A percentile compares a stretch with the other conserved stretches of the same genome.
Conservation (phyloP, 1,139 yeast genomes). For the Lodderomyces oxycetoniae region DNA sequence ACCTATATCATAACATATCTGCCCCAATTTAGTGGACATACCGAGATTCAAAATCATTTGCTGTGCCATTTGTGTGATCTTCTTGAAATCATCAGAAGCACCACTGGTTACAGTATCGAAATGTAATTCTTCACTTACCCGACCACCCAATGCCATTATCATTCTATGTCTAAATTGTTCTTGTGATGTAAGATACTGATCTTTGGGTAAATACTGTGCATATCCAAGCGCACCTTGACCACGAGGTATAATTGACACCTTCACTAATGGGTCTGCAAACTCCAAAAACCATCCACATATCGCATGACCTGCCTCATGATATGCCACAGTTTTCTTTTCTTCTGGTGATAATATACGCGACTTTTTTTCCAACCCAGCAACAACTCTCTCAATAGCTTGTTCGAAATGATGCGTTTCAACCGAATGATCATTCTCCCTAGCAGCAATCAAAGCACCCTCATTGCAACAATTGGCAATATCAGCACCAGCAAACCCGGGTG, state of each 20-base stretch:
- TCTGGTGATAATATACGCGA: constrained; percentile 62
- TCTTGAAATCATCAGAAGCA: constrained; percentile 77
- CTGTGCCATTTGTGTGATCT: constrained; percentile 72
- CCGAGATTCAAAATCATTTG: constrained; percentile 74
- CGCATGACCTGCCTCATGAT: constrained; percentile 83
- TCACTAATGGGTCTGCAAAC: constrained; percentile 70
- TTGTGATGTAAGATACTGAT: constrained; percentile 60
- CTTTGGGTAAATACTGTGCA: constrained; percentile 79
- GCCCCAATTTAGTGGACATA: constrained; percentile 69
- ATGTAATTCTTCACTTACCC: constrained; percentile 74
- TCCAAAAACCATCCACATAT: constrained; percentile 73
- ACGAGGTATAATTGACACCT: constrained; percentile 78
- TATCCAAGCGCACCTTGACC: constrained; percentile 84
- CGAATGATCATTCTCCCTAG: constrained; percentile 54
- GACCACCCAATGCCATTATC: constrained; percentile 79
- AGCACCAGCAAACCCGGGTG: constrained; percentile 85
- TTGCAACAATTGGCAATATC: constrained; percentile 82
- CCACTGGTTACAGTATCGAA: constrained; percentile 78
- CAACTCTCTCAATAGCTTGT: constrained; percentile 75
- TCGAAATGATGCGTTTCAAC: constrained; percentile 66
- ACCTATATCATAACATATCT: constrained; percentile 47
- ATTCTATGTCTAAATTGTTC: constrained; percentile 67
- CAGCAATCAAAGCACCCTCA: constrained; percentile 80
- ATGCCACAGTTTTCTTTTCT: constrained; percentile 73
- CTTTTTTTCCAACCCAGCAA: constrained; percentile 76